A percentile compares a stretch with the other conserved stretches of the same genome.
These are phyloP conservation scores for Emmonsiellopsis sp. DNA, from an alignment of 2,329 filamentous ascomycete genomes.

Conservation along the genomic window DNA sequence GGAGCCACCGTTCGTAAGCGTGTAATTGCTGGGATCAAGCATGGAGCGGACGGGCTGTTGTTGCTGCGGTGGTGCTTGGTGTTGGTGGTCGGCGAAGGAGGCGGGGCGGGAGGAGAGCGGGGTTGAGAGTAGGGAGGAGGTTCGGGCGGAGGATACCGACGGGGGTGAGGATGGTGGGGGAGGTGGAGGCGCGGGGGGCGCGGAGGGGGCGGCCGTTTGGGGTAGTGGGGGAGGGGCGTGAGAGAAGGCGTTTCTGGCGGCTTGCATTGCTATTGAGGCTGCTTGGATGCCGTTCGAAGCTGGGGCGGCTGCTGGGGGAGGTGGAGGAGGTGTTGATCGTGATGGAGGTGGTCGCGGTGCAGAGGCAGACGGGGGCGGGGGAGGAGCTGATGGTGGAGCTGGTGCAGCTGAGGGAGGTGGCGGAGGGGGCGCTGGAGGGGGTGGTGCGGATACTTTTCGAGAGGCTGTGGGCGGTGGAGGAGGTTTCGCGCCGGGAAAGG, in stretches of 20 bases:
- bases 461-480: conserved; percentile 44
- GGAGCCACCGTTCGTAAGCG: conserved; percentile 52
- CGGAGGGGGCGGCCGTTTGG: conserved; percentile 29
- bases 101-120: conserved; percentile 33
- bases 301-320: conserved; percentile 22
- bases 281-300: conserved; percentile 30
- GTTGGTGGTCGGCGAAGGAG: conserved; percentile 16
- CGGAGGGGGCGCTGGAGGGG: conserved; percentile 36
- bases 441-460: conserved; percentile 47
- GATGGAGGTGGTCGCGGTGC: conserved; percentile 34
- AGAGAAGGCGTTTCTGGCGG: conserved; percentile 49
- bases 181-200: conserved; percentile 36
- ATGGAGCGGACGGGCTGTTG: conserved; percentile 48
- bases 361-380: conserved; percentile 29
- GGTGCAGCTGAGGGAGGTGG: conserved; percentile 34
- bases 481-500: conserved; percentile 43
- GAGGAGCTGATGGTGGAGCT: conserved; percentile 31
- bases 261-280: conserved; percentile 48
- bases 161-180: conserved; percentile 25
- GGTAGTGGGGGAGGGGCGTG: conserved; percentile 30
- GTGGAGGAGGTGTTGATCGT: conserved; percentile 16
- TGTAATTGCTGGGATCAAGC: conserved; percentile 69
- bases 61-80: conserved; percentile 30
- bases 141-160: conserved; percentile 27
- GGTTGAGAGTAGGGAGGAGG: conserved; percentile 38